These are phyloP conservation scores for Xylaria bambusicola DNA, from an alignment of 495 filamentous ascomycete genomes.

Conservation along the genomic window DNA sequence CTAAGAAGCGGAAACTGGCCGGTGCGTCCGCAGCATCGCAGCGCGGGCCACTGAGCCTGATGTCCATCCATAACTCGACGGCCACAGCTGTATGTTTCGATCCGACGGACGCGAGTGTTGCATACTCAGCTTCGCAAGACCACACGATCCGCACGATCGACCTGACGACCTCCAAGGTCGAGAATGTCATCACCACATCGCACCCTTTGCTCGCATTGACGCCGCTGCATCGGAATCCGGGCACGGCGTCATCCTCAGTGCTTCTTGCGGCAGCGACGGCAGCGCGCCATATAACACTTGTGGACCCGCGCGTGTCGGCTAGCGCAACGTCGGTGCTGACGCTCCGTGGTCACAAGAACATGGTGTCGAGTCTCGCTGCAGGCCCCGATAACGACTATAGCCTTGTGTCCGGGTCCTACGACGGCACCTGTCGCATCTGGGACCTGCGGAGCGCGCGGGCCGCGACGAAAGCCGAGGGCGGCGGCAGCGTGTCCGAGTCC, in stretches of 20 bases:
- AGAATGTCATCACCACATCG: constrained; percentile 79
- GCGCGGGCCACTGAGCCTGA: constrained; percentile 74
- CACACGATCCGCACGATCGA: constrained; percentile 90
- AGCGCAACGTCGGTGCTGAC: constrained; percentile 78
- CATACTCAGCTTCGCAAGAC: constrained; percentile 86
- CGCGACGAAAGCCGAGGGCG: constrained; percentile 59
- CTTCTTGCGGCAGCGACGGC: constrained; percentile 83
- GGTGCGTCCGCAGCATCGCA: constrained; percentile 63
- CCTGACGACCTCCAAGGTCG: constrained; percentile 70
- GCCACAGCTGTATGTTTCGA: constrained; percentile 81
- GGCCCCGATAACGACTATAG: constrained; percentile 76
- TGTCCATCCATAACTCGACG: constrained; percentile 69
- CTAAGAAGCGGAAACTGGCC: constrained; percentile 75
- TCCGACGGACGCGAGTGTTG: constrained; percentile 78
- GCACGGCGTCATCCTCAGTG: constrained; percentile 39
- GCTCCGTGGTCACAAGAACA: constrained; percentile 85
- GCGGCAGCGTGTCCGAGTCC: constrained; percentile 71
- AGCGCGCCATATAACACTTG: constrained; percentile 83
- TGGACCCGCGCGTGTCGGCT: constrained; percentile 80
- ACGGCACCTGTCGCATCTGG: constrained; percentile 91
- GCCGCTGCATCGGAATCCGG: constrained; percentile 56
- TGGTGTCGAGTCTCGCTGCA: constrained; percentile 68
- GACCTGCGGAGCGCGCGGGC: constrained; percentile 76
- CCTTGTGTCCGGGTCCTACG: constrained; percentile 79
- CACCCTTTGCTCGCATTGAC: constrained; percentile 76